These are phyloP conservation scores for Trichoderma sp. DNA, from an alignment of 2,329 filamentous ascomycete genomes.

Conservation along the genomic window DNA sequence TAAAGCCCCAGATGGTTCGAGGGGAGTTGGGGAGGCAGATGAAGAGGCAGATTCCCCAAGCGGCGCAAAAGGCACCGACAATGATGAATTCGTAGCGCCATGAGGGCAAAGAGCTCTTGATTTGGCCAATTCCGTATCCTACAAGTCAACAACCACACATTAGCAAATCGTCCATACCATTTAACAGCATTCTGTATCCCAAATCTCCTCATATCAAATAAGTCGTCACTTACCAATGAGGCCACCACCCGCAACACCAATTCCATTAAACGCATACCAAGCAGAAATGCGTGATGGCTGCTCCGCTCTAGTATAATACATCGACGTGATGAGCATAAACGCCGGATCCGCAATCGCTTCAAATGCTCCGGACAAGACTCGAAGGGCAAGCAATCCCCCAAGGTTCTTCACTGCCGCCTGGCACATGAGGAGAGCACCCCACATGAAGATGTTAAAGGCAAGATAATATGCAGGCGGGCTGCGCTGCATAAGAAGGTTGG, in stretches of 20 bases:
- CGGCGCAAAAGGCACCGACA: slow-evolving; percentile 57
- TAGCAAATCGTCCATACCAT: not conserved
- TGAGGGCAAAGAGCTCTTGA: slow-evolving; percentile 54
- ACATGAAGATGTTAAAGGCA: slow-evolving; percentile 55
- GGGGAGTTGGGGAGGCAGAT: slow-evolving; percentile 60
- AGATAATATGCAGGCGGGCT: slow-evolving; percentile 41
- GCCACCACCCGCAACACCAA: slow-evolving; percentile 60
- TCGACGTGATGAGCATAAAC: slow-evolving; percentile 65
- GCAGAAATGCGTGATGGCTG: slow-evolving; percentile 62
- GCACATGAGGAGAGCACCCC: slow-evolving; percentile 47
- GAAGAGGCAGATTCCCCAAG: slow-evolving; percentile 61
- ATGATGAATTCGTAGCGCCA: slow-evolving; percentile 72
- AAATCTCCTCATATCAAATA: not conserved
- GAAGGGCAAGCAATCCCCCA: slow-evolving; percentile 53
- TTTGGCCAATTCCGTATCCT: slow-evolving; percentile 62
- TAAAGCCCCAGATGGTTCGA: slow-evolving; percentile 54
- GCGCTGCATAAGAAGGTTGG: slow-evolving; percentile 36
- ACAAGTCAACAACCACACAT: not conserved
- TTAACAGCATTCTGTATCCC: not conserved
- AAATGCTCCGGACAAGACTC: slow-evolving; percentile 64
- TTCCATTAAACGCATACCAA: slow-evolving; percentile 61
- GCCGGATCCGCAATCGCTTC: slow-evolving; percentile 53
- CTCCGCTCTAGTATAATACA: slow-evolving; percentile 65
- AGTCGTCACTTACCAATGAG: slow-evolving; percentile 34
- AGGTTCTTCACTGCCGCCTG: slow-evolving; percentile 61